These are phyloP conservation scores for Penicillium crystallinum DNA, from an alignment of 495 filamentous ascomycete species.

Conservation along the genomic window DNA sequence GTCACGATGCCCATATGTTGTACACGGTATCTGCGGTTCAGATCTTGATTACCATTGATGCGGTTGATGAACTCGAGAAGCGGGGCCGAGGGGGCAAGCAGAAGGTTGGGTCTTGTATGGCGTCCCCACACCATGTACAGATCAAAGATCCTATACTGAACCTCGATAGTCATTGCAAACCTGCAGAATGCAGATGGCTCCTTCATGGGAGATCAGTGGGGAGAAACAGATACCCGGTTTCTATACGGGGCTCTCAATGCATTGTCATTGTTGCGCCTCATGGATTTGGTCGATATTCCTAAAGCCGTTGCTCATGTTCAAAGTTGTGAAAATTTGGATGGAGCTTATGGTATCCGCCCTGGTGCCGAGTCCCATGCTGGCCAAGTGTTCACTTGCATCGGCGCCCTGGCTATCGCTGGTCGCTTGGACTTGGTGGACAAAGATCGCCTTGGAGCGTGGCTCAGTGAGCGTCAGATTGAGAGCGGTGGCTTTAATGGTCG, in stretches of 20 bases:
- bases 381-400: constrained; percentile 94
- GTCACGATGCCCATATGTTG: constrained; percentile 92
- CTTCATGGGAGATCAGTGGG: constrained; percentile 93
- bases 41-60: constrained; percentile 79
- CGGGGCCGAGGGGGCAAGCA: constrained; percentile 59
- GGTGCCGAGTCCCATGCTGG: constrained; percentile 89
- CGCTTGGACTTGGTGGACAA: constrained; percentile 77
- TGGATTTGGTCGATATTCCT: constrained; percentile 67
- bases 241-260: constrained; percentile 84
- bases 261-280: constrained; percentile 69
- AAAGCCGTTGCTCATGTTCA: constrained; percentile 74
- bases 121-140: constrained; percentile 2
- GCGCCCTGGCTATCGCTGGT: constrained; percentile 74
- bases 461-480: constrained; percentile 85
- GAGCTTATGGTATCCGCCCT: constrained; percentile 82
- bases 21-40: constrained; percentile 93
- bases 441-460: constrained; percentile 79
- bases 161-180: constrained; percentile 62
- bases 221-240: constrained; percentile 91
- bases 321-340: constrained; percentile 85
- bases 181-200: constrained; percentile 83
- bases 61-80: constrained; percentile 72
- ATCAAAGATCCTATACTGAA: constrained; percentile 18
- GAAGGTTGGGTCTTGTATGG: constrained; percentile 68
- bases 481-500: constrained; percentile 88